Conservation (phyloP, 352 stramenopile genomes). For the Phytophthora pluvialis region DNA sequence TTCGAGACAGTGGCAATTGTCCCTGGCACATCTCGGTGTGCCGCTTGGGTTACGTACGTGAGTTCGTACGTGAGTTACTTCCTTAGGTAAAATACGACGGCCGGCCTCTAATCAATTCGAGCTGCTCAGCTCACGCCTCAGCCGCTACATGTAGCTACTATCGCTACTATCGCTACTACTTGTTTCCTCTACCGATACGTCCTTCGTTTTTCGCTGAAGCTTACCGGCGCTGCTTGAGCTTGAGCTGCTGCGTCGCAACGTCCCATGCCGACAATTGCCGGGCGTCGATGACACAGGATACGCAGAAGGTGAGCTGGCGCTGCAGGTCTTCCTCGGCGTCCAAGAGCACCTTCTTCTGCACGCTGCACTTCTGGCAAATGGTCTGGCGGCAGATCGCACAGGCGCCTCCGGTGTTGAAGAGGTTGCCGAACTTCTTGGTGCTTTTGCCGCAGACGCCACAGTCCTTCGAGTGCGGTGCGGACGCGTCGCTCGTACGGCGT, state of each 20-base stretch:
- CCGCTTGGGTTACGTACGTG: too few relatives aligned
- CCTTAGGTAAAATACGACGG: conserved; percentile 23
- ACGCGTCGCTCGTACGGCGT: conserved; percentile 17
- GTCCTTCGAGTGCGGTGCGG: conserved; percentile 16
- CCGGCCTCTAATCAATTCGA: conserved; percentile 19
- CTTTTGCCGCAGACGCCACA: conserved; percentile 49
- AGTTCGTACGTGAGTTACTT: background rate
- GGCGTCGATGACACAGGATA: conserved; percentile 50
- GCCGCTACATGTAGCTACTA: background rate
- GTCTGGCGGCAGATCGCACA: conserved; percentile 53
- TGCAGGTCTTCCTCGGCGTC: conserved; percentile 43
- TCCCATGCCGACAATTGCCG: conserved; percentile 53
- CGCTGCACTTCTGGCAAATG: conserved; percentile 56
- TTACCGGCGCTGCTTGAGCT: conserved; percentile 17
- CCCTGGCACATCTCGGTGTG: conserved; percentile 8
- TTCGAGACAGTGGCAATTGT: background rate
- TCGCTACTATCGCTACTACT: conserved; percentile 6
- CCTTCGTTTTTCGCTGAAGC: background rate
- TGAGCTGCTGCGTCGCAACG: conserved; percentile 38
- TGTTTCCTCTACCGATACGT: background rate
- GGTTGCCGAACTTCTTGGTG: conserved; percentile 37
- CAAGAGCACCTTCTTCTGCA: conserved; percentile 56
- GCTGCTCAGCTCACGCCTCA: conserved; percentile 2
- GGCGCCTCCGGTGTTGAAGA: conserved; percentile 36
- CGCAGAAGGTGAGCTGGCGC: conserved; percentile 50